Evolutionary conservation across 176 grass and related monocot species (phyloP), one percentile per base, ranked within the genome.

Genomic region (Zoysia japonica): DNA sequence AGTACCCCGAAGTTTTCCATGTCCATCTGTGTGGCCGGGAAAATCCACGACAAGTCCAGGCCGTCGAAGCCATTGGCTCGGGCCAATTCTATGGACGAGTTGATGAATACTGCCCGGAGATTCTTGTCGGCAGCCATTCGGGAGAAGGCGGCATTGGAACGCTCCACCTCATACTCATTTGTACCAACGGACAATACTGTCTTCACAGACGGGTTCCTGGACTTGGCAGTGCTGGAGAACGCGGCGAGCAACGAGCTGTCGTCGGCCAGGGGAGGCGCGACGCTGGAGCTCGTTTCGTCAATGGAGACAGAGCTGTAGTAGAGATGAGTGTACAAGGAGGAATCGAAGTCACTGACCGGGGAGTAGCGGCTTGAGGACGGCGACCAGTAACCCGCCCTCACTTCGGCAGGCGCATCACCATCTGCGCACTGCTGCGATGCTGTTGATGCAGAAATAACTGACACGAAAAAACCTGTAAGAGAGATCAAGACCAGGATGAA

Each of bases 371-470:
- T 71, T 40, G 79, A 67, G 39, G 70, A 86, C 5, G 85, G 72
- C 48, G 81, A 77, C 93, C 93, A 96, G 83, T 78, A 88, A 11
- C 87, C 93, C 19, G 87, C 87, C 88, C 87, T 90, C 64, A 92
- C 82, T 61, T 59, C 78, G 11, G 37, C 50, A 46, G 68, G 38
- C 5, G 61, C 69, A n/a, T 47, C 68, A 52, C 19, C 70, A 70
- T 77, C 69, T 1, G 9, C 54, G 9, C 74, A 87, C 17, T 73
- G 80, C 61, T 52, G 75, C 16, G 66, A 47, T 12, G 6, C 54
- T 0, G 49, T 54, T 3, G 67, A 78, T 15, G 20, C n/a, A 36
- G 83, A 71, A 55, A 52, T 40, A 13, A n/a, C 39, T 47, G 74
- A 46, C 39, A 64, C 28, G 28, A 28, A 3, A 57, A 83, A 84